Base-by-base conservation (phyloP, 1,284 basidiomycete genomes). In the Sanguinoderma infundibulare region DNA sequence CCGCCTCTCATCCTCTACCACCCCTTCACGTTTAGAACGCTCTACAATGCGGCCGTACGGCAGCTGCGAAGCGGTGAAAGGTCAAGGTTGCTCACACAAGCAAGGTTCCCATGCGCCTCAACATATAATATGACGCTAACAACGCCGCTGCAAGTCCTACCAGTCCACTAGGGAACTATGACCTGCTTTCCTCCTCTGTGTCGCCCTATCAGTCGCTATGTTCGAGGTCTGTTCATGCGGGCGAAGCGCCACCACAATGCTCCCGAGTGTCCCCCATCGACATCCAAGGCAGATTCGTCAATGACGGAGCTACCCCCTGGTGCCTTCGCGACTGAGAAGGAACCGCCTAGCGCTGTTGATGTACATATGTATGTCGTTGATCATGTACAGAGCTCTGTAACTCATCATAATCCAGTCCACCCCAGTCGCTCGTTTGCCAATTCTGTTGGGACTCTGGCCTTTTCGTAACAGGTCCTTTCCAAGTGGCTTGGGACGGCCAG, bases 381-480 rank as follows among this genome's bases (percentile, higher is more conserved):
- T 35, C 30, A 15, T n/a, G 7, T 15, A 14, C 8, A 10, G 17
- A 46, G 36, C 34, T 42, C 17, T 60, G 14, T 40, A 15, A 32
- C 17, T 36, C 17, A 40, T 42, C 2, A 10, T 17, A 10, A 4
- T 12, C 6, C 28, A 63, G 57, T 20, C 26, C 54, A 22, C 20
- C 57, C 3, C 30, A 44, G 40, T 59, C 57, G 6, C 58, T 63
- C n/a, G 61, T 63, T 9, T 63, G 61, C 22, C 54, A 51, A 6
- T 63, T 54, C 36, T 63, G 61, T 46, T 59, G 54, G 57, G 44
- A 59, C 15, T 50, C 54, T 10, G 61, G 61, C 6, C 55, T 60
- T 10, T 63, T 63, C 17, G 54, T 57, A 12, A 44, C 58, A 8
- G 57, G 42, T 28, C 50, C 51, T 22, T 63, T 63, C 38, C 61